Base-by-base conservation (phyloP, 805 yeast genomes). In the Phaffomyces antillensis region DNA sequence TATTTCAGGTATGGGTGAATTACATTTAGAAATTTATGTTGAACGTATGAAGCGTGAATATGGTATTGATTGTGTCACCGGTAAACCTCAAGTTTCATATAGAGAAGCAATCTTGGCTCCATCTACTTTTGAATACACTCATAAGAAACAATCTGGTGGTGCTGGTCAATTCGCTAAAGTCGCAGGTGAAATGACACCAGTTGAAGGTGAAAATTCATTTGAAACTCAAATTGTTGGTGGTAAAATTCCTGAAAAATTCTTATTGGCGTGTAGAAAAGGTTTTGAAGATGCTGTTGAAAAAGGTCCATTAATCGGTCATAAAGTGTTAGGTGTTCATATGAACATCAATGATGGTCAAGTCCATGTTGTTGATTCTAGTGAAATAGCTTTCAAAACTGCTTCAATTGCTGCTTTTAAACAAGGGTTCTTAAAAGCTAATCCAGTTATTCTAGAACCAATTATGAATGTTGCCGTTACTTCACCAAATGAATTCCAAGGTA, bases 151-250 rank as follows among this genome's bases (percentile, higher is more conserved):
- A 73, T 78, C 91, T 61, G 99, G 99, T 67, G 99, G 99, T 78
- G 95, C 98, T 53, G 99, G 99, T 70, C 99, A 93, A 74, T 93
- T 81, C 63, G 99, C 96, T 67, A 83, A 90, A 71, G 96, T 91
- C 60, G 84, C 89, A 66, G 98, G 99, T 63, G 76, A 72, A 46
- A 64, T 90, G 68, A 67, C 73, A 7, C 80, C 89, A 44, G 62
- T 77, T 40, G 85, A 76, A 42, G 81, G 78, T 40, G 79, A 76
- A 47, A 90, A 90, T 66, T 70, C 71, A 54, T 93, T 91, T 66
- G 79, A 83, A 60, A 84, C 96, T 40, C 86, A 83, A 52, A 81
- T 93, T 63, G 93, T 93, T 53, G 98, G 99, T 59, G 99, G 99
- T 62, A 86, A 86, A 73, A 90, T 93, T 64, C 83, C 96, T 46